Percentiles rank a stretch among this genome's conserved stretches.
Conservation (phyloP, 2,329 filamentous ascomycete genomes). For the Fusarium subglutinans region DNA sequence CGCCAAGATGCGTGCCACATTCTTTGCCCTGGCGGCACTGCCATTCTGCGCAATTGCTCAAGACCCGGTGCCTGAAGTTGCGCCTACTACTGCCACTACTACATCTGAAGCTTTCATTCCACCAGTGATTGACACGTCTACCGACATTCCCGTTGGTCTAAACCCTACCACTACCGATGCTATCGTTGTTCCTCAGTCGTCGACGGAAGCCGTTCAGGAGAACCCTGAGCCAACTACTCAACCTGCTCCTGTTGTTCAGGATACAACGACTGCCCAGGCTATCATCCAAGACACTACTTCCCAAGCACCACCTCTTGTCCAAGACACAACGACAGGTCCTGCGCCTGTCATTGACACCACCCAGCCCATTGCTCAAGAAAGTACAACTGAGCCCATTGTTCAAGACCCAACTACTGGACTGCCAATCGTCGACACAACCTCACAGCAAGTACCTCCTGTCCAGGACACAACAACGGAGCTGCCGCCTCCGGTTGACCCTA, state of each 20-base stretch:
- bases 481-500: background rate
- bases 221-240: background rate
- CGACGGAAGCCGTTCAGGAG: background rate
- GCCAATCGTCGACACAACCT: background rate
- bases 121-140: background rate
- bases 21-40: conserved; percentile 23
- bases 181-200: background rate
- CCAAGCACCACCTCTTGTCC: background rate
- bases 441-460: background rate
- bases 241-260: background rate
- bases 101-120: background rate
- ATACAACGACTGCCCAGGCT: background rate
- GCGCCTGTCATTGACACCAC: background rate
- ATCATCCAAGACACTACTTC: background rate
- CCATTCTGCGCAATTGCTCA: conserved; percentile 22
- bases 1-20: conserved; percentile 16
- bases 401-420: background rate
- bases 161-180: background rate
- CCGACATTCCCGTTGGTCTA: background rate
- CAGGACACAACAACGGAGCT: background rate
- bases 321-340: background rate
- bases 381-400: background rate
- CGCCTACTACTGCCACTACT: background rate
- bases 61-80: background rate
- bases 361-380: background rate